A percentile compares a stretch with the other conserved stretches of the same genome.
These are phyloP conservation scores for Fusarium sambucinum DNA, from an alignment of 2,329 filamentous ascomycete species.

Conservation along the genomic window DNA sequence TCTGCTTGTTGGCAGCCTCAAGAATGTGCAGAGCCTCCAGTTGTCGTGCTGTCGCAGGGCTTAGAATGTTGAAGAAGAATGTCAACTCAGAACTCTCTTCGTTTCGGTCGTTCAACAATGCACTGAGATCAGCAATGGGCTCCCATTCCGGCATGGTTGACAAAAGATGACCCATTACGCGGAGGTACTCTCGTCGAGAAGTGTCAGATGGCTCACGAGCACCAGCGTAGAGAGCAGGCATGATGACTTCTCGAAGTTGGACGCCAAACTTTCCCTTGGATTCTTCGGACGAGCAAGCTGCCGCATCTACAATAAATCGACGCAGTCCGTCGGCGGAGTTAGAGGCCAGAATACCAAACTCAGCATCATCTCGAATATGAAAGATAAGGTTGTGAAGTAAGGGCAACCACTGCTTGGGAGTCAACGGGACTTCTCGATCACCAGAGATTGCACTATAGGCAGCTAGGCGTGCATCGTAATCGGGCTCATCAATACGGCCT, in stretches of 20 bases:
- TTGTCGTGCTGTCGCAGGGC: slow-evolving; percentile 88
- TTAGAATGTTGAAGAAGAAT: slow-evolving; percentile 93
- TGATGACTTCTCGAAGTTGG: slow-evolving; percentile 72
- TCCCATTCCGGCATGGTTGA: slow-evolving; percentile 76
- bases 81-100: slow-evolving; percentile 75
- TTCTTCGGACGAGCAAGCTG: slow-evolving; percentile 54
- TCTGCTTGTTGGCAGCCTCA: slow-evolving; percentile 72
- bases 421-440: slow-evolving; percentile 69
- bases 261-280: slow-evolving; percentile 61
- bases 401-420: slow-evolving; percentile 83
- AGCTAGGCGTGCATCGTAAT: slow-evolving; percentile 83
- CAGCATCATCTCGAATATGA: slow-evolving; percentile 86
- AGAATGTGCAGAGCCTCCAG: slow-evolving; percentile 85
- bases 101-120: slow-evolving; percentile 70
- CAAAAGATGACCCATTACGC: slow-evolving; percentile 83
- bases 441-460: slow-evolving; percentile 81
- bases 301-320: slow-evolving; percentile 77
- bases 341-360: slow-evolving; percentile 82
- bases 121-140: slow-evolving; percentile 78
- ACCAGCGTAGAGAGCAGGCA: slow-evolving; percentile 82
- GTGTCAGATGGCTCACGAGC: slow-evolving; percentile 84
- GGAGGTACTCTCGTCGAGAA: slow-evolving; percentile 84
- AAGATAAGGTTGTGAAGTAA: slow-evolving; percentile 90
- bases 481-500: slow-evolving; percentile 82
- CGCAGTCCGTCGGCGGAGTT: slow-evolving; percentile 87